phyloP scores from a whole-genome alignment of 169 alveolate genomes.

The Eimeria sp. region DNA sequence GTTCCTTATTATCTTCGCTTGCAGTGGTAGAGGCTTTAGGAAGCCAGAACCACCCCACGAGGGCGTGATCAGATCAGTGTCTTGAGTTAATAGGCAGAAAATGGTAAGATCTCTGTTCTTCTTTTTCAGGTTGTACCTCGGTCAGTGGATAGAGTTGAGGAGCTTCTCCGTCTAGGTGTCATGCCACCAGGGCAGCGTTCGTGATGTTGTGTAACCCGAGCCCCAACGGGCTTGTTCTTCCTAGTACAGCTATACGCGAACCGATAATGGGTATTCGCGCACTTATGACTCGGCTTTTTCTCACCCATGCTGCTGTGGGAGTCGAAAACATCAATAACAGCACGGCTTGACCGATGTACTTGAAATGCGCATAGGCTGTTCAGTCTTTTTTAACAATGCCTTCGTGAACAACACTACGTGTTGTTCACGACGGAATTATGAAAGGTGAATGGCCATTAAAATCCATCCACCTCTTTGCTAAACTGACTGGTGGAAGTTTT shows the following conservation, averaged over 20 bases:
- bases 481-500: neutral
- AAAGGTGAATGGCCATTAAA: neutral
- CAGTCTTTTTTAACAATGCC: neutral
- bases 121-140: conserved; percentile 79
- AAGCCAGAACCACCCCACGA: neutral
- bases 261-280: neutral
- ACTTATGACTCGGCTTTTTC: neutral
- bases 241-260: neutral
- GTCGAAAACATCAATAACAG: neutral
- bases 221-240: neutral
- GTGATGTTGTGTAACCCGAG: neutral
- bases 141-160: conserved; percentile 67
- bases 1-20: neutral
- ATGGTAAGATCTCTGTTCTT: neutral
- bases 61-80: no score
- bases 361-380: neutral
- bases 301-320: neutral
- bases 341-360: neutral
- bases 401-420: neutral
- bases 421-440: no score
- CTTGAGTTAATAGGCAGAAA: neutral
- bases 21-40: neutral
- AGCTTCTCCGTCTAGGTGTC: conserved; percentile 34
- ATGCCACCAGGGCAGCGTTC: neutral
- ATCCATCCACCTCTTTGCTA: neutral